Percentiles rank a stretch among this genome's conserved stretches.
Conservation (phyloP, 495 filamentous ascomycete species). For the Penicillium daleae region DNA sequence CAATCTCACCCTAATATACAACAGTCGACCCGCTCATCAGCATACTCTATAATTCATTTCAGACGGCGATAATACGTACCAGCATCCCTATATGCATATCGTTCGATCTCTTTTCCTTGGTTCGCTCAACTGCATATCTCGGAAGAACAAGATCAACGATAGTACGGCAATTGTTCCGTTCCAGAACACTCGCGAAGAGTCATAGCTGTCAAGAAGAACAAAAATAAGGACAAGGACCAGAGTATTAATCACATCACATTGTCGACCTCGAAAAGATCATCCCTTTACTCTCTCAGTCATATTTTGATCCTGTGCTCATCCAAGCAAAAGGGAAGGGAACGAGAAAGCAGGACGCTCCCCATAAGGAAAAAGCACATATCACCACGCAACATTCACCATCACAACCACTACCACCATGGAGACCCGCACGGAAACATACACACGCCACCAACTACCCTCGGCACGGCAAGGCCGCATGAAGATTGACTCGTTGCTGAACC, state of each 20-base stretch:
- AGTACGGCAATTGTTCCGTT: not conserved
- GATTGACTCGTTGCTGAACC: constrained; percentile 46
- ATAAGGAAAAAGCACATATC: not conserved
- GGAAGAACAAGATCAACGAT: not conserved
- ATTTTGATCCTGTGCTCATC: constrained; percentile 9
- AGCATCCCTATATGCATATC: not conserved
- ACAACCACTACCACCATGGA: constrained; percentile 17
- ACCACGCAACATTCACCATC: not conserved
- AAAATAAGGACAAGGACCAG: not conserved
- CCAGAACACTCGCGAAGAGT: not conserved
- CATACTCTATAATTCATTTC: not conserved
- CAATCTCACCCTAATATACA: not conserved
- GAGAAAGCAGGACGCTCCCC: not conserved
- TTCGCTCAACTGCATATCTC: constrained; percentile 3
- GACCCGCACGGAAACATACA: constrained; percentile 25
- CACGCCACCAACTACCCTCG: constrained; percentile 23
- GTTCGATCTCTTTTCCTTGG: not conserved
- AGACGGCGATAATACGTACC: not conserved
- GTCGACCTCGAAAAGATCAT: not conserved
- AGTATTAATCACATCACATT: not conserved
- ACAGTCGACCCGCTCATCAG: not conserved
- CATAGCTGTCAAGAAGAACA: not conserved
- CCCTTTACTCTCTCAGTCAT: not conserved
- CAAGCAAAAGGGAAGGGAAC: not conserved
- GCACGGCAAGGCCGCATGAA: constrained; percentile 44